These are phyloP conservation scores for Henckelia pumila DNA, from an alignment of 257 asterid species.

Conservation along the genomic window DNA sequence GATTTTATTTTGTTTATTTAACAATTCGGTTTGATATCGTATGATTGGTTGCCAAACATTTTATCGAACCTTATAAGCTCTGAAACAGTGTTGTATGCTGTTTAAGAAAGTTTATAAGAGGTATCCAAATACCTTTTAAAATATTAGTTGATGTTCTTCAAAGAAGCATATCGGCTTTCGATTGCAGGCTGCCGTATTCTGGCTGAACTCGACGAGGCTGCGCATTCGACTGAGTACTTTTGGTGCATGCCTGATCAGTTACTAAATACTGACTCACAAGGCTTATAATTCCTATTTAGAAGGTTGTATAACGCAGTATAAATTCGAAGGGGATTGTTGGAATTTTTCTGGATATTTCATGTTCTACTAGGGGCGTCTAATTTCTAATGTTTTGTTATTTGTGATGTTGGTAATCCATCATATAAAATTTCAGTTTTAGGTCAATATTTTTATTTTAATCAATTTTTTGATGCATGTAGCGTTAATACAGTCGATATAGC, in stretches of 20 bases:
- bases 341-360: not conserved
- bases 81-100: not conserved
- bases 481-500: no score
- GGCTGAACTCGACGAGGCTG: constrained; percentile 1
- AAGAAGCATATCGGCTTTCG: not conserved
- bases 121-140: not conserved
- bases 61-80: no score
- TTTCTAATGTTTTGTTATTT: no score
- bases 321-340: not conserved
- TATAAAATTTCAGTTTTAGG: no score
- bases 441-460: no score
- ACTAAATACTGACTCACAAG: not conserved
- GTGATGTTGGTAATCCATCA: no score
- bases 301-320: not conserved
- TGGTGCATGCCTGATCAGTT: not conserved
- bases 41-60: no score
- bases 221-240: not conserved
- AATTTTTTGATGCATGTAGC: no score
- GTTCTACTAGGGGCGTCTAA: not conserved
- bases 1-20: no score
- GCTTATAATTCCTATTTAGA: not conserved
- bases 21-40: no score
- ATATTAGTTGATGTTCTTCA: not conserved
- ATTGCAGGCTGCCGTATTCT: constrained; percentile 37
- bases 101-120: no score